phyloP scores from a whole-genome alignment of 176 grass and related monocot genomes.

The Urochloa ruziziensis region DNA sequence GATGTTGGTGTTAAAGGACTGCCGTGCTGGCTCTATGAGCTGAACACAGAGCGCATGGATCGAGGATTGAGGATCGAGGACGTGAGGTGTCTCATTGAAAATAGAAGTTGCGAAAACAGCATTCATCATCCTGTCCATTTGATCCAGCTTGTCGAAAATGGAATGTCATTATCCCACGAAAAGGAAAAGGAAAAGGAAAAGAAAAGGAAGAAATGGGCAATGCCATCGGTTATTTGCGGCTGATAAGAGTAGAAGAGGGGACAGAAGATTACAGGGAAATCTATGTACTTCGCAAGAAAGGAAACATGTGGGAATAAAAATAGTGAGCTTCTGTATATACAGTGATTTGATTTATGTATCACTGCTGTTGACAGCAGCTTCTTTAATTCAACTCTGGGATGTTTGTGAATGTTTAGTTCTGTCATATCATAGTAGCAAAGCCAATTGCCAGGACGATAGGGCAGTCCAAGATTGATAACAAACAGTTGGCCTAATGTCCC shows the following conservation, averaged over 20 bases:
- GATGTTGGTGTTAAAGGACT: conserved; percentile 3
- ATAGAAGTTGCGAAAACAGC: background rate
- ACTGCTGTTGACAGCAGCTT: conserved; percentile 10
- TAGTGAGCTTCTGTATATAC: conserved; percentile 48
- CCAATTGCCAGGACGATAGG: background rate
- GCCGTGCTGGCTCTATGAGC: conserved; percentile 11
- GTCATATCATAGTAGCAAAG: conserved; percentile 13
- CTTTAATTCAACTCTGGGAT: conserved; percentile 15
- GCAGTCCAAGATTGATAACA: background rate
- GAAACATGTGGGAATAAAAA: conserved; percentile 31
- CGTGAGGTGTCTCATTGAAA: conserved; percentile 3
- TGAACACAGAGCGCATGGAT: background rate
- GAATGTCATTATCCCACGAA: background rate
- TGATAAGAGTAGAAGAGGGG: background rate
- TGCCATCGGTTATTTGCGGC: conserved; percentile 9
- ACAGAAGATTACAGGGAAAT: background rate
- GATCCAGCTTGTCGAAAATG: conserved; percentile 10
- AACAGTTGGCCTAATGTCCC: background rate
- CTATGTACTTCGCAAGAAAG: conserved; percentile 21
- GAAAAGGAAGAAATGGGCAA: background rate
- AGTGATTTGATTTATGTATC: conserved; percentile 32
- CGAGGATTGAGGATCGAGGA: conserved; percentile 19
- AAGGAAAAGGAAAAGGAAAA: background rate
- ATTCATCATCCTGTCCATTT: background rate
- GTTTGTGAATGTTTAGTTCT: background rate